Base-by-base conservation (phyloP, 495 filamentous ascomycete species). In the Podospora bellae-mahoneyi region DNA sequence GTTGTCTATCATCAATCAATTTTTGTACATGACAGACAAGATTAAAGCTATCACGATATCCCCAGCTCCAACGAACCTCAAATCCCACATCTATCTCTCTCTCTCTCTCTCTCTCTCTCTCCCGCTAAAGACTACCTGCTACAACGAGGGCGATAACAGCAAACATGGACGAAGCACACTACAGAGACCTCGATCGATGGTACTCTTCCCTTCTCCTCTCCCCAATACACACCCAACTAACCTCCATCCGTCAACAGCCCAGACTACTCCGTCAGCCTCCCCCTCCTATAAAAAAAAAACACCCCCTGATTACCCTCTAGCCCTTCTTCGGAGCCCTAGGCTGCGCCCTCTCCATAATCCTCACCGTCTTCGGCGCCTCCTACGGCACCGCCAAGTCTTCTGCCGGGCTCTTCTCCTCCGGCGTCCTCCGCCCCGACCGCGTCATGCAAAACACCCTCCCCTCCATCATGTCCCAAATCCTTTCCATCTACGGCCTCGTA, bases 361-460 rank as follows among this genome's bases (percentile, higher is more conserved):
- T 82, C 77, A 80, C 79, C 65, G 91, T 82, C 74, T 80, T 92
- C 72, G 94, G 94, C 74, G 92, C 94, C 65, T 92, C 93, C 70
- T 97, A 97, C 82, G 94, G 94, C 67, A 97, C 94, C 20, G 92
- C 94, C 69, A 85, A 85, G 68, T 87, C 93, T 62, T 88, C 92
- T 68, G 87, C 94, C 15, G 94, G 93, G 62, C 92, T 91, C 48
- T 96, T 93, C 74, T 84, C 91, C 59, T 78, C 78, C 44, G 79
- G 81, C 64, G 71, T 84, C 66, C 70, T 84, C 63, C 77, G 80
- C 6, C 87, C 94, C 30, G 92, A 96, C 66, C 84, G 94, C 69
- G 91, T 97, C 69, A 95, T 97, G 90, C 94, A 94, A 68, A 84
- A 83, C 68, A 79, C 78, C 58, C 74, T 81, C 28, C 90, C 90